These are phyloP conservation scores for Emergomyces pasteurianus DNA, from an alignment of 2,329 filamentous ascomycete species.

Conservation along the genomic window DNA sequence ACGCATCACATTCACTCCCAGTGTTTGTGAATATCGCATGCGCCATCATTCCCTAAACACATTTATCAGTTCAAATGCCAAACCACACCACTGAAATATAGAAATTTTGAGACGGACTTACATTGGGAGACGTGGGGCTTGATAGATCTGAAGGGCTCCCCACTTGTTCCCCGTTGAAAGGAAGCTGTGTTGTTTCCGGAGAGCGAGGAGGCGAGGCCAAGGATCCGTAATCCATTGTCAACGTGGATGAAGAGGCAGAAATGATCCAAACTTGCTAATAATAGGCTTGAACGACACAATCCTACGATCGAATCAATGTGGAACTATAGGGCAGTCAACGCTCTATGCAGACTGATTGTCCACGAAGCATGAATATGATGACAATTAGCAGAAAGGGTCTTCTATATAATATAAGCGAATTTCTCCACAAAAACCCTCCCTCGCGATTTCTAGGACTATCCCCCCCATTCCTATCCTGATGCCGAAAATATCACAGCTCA, in stretches of 20 bases:
- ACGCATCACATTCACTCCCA: conserved; percentile 13
- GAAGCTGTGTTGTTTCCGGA: conserved; percentile 18
- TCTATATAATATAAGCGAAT: background rate
- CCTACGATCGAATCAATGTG: background rate
- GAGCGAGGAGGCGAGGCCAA: background rate
- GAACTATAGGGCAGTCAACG: background rate
- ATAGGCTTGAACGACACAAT: background rate
- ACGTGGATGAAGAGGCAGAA: background rate
- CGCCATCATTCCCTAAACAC: conserved; percentile 13
- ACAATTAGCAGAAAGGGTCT: background rate
- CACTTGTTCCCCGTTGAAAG: background rate
- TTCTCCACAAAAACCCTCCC: background rate
- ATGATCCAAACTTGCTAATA: background rate
- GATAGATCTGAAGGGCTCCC: conserved; percentile 16
- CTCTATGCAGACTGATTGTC: background rate
- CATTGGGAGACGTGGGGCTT: conserved; percentile 14
- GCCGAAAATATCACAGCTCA: background rate
- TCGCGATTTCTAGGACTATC: background rate
- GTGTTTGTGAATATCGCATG: conserved; percentile 11
- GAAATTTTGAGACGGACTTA: conserved; percentile 9
- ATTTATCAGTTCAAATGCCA: background rate
- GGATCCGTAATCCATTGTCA: conserved; percentile 3
- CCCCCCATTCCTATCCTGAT: background rate
- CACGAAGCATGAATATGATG: background rate
- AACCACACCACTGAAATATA: background rate